These are phyloP conservation scores for Corymbia maculata DNA, from an alignment of 345 rosid genomes.

Conservation along the genomic window DNA sequence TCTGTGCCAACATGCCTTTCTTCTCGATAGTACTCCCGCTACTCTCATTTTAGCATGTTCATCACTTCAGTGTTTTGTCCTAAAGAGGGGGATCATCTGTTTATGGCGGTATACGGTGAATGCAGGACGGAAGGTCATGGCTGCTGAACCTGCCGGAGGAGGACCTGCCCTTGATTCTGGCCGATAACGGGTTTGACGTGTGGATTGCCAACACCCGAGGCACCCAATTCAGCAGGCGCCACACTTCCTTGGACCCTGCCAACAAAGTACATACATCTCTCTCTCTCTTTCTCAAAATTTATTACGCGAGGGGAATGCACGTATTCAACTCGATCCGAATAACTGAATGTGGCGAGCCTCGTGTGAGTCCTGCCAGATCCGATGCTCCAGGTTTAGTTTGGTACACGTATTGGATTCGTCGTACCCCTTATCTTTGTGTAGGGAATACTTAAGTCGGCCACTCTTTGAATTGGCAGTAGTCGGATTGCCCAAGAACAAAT, in stretches of 20 bases:
- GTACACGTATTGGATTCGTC: background rate
- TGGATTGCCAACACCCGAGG: conserved; percentile 90
- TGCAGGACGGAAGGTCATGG: conserved; percentile 93
- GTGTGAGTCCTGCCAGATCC: background rate
- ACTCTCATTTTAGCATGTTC: background rate
- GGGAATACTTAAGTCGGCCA: no score
- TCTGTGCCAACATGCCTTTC: no score
- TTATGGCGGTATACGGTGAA: background rate
- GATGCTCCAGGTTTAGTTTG: background rate
- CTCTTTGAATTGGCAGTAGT: no score
- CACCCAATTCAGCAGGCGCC: conserved; percentile 63
- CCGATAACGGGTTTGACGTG: conserved; percentile 81
- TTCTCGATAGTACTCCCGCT: no score
- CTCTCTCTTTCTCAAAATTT: background rate
- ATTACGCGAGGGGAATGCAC: background rate
- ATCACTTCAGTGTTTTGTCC: background rate
- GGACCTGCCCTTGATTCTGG: conserved; percentile 72
- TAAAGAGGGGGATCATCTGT: background rate
- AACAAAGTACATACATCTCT: conserved; percentile 19
- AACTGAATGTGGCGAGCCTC: background rate
- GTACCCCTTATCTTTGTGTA: background rate
- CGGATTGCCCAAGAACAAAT: no score
- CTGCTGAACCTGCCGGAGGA: conserved; percentile 68
- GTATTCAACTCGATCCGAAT: background rate
- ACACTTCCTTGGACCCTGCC: conserved; percentile 34